Conservation (phyloP, 257 asterid genomes). For the Anisodus tanguticus region DNA sequence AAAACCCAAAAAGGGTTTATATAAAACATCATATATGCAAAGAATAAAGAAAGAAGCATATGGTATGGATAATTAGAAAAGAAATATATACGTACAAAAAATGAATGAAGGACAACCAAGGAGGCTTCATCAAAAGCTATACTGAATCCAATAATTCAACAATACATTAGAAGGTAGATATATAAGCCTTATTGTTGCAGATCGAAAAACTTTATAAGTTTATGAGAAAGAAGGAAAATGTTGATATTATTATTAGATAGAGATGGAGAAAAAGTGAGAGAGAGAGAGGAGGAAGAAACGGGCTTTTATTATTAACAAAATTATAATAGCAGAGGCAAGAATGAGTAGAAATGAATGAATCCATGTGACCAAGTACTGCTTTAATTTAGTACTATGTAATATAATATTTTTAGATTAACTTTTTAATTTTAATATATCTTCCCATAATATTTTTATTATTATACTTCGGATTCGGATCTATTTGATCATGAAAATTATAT, state of each 20-base stretch:
- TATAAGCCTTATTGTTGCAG: constrained; percentile 17
- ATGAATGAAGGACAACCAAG: constrained; percentile 39
- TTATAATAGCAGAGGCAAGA: not conserved
- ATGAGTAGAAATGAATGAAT: constrained; percentile 30
- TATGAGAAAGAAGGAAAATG: not conserved
- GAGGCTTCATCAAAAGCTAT: constrained; percentile 55
- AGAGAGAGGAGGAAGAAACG: constrained; percentile 37
- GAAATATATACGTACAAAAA: constrained; percentile 24
- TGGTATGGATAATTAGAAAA: constrained; percentile 49
- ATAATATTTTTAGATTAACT: no score
- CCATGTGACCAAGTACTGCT: constrained; percentile 8
- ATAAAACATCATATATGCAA: constrained; percentile 1
- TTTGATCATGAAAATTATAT: no score
- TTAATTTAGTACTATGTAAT: not conserved
- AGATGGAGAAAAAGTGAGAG: constrained; percentile 38
- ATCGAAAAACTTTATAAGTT: constrained; percentile 29
- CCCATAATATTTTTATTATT: no score
- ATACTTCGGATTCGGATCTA: no score
- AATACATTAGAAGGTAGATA: not conserved
- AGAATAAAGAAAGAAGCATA: not conserved
- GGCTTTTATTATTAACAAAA: constrained; percentile 29
- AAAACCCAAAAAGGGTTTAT: not conserved
- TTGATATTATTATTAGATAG: constrained; percentile 25
- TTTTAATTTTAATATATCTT: no score
- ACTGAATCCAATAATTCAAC: not conserved